phyloP scores from a whole-genome alignment of 305 asterid species.

The Plantago coronopus region DNA sequence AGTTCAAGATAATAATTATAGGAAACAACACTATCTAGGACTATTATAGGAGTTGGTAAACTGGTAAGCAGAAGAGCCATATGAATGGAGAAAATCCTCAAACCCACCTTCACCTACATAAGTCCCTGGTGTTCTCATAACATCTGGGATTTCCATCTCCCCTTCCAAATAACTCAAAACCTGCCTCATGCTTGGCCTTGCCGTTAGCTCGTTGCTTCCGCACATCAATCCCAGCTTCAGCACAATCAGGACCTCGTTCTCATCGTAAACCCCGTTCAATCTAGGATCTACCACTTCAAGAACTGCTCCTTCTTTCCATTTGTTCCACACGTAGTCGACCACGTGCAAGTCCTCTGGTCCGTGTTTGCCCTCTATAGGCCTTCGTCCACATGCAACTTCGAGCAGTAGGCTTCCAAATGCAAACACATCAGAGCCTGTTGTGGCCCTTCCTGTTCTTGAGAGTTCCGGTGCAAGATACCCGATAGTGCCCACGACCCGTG shows the following conservation, averaged over 20 bases:
- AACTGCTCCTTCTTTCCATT: constrained; percentile 37
- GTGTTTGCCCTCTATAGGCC: constrained; percentile 36
- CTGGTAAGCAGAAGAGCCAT: constrained; percentile 46
- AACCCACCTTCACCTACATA: constrained; percentile 33
- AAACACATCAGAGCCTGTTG: constrained; percentile 41
- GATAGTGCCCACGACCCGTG: constrained; percentile 45
- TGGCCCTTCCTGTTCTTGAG: constrained; percentile 44
- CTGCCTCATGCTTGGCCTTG: constrained; percentile 58
- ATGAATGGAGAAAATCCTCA: constrained; percentile 49
- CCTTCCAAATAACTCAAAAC: constrained; percentile 57
- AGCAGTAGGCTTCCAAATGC: constrained; percentile 46
- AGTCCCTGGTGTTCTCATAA: constrained; percentile 33
- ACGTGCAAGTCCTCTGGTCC: constrained; percentile 35
- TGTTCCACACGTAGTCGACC: constrained; percentile 41
- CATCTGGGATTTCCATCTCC: constrained; percentile 38
- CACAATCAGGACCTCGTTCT: constrained; percentile 42
- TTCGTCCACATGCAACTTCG: constrained; percentile 45
- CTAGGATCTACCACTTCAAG: constrained; percentile 38
- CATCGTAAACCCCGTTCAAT: constrained; percentile 28
- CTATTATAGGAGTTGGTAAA: constrained; percentile 26
- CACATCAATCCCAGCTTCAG: constrained; percentile 63
- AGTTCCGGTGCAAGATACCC: constrained; percentile 53
- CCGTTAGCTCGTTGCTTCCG: constrained; percentile 30
- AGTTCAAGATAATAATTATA: not conserved
- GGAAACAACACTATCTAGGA: constrained; percentile 2